Percentiles rank a stretch among this genome's conserved stretches.
Evolutionary conservation across 2,329 filamentous ascomycete species (phyloP).

Genomic region (Aspergillus sp.): DNA sequence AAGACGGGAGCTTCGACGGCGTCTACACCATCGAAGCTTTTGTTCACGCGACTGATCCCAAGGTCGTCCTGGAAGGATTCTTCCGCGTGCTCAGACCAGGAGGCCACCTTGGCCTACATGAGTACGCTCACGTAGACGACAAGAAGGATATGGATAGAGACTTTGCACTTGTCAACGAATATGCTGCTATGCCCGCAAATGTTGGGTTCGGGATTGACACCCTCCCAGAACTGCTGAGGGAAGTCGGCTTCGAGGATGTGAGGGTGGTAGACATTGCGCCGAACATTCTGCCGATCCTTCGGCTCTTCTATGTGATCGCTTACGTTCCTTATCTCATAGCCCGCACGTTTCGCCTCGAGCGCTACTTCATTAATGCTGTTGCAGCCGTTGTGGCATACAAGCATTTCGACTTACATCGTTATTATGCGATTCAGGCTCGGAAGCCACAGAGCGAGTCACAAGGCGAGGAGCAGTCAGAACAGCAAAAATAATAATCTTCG

Average conservation of each 20-base stretch:
- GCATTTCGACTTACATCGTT: neutral
- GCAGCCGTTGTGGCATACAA: slow-evolving; percentile 41
- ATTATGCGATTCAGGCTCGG: neutral
- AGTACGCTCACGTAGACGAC: slow-evolving; percentile 47
- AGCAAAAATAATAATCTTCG: neutral
- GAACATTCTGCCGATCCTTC: slow-evolving; percentile 51
- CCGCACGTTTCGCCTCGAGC: slow-evolving; percentile 41
- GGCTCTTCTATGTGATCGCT: slow-evolving; percentile 50
- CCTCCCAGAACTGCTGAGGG: slow-evolving; percentile 39
- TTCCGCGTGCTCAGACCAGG: slow-evolving; percentile 50
- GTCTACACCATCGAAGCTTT: slow-evolving; percentile 59
- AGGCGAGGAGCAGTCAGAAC: neutral
- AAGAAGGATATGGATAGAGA: slow-evolving; percentile 27
- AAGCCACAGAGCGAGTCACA: neutral
- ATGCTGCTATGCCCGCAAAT: slow-evolving; percentile 50
- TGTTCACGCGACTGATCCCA: slow-evolving; percentile 53
- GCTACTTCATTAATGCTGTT: slow-evolving; percentile 51
- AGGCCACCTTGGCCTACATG: slow-evolving; percentile 47
- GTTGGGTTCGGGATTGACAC: slow-evolving; percentile 27
- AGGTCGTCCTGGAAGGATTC: slow-evolving; percentile 48
- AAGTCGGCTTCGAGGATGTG: slow-evolving; percentile 49
- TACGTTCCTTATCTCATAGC: slow-evolving; percentile 51
- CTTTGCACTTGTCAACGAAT: slow-evolving; percentile 43
- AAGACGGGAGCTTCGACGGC: slow-evolving; percentile 47
- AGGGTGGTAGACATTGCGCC: slow-evolving; percentile 45